Evolutionary conservation across 352 stramenopile genomes (phyloP), one percentile per base, ranked within the genome.

Genomic region (Discostella stelligera): DNA sequence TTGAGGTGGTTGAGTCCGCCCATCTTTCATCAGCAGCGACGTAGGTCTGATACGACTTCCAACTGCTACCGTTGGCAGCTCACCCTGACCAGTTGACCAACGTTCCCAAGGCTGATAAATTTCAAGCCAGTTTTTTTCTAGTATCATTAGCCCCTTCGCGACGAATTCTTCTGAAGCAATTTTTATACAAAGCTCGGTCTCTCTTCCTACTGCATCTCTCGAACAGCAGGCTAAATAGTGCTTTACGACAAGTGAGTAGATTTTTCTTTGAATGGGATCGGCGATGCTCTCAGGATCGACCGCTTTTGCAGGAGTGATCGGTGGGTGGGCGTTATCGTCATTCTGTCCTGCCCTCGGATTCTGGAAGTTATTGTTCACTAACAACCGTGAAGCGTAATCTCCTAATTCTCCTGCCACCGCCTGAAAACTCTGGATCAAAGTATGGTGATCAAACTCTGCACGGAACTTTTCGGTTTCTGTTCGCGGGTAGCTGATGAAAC

Each of bases 401-500:
- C 83, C 72, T 53, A 88, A 84, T 70, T 88, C 70, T 46, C 72
- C 80, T 30, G 69, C 50, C 6, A 88, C 56, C 13, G 39, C 80
- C 30, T 87, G 58, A 75, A 94, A 87, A 55, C 88, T 87, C 58
- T 87, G 81, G 27, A 93, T 84, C 10, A 93, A 64, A 21, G 78
- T 80, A 27, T 77, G 69, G 71, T 93, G 88, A 71, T 93, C 68
- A 67, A 93, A 93, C 46, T 93, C 88, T n/a, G 82, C 91, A 73
- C 97, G 96, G 85, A 99, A 99, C 60, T 95, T 95, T 88, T 99
- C 98, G 10, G 97, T 99, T 85, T 99, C 98, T 2, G 98, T 99
- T 70, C 98, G 93, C 10, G 98, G 98, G 78, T 99, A 99, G 70
- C 93, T 98, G 69, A 99, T 95, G 23, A 97, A 95, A 21, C 97